phyloP scores from a whole-genome alignment of 352 stramenopile genomes.

The Pythium grandisporangium region DNA sequence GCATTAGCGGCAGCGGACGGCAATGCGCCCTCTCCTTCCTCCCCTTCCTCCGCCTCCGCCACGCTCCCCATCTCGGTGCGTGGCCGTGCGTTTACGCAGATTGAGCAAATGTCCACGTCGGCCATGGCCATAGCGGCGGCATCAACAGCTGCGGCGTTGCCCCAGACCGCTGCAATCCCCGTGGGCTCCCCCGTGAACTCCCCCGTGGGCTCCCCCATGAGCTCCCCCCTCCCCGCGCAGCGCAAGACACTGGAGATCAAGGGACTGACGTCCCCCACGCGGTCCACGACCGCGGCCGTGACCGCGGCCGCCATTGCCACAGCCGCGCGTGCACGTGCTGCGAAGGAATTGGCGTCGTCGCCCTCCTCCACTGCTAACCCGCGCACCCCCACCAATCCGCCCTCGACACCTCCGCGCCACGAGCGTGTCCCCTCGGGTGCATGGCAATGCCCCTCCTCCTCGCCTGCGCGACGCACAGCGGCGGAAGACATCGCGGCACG shows the following conservation, averaged over 20 bases:
- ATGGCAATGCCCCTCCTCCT: no score
- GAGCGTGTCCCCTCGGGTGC: no score
- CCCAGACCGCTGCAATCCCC: conserved; percentile 5
- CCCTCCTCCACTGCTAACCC: no score
- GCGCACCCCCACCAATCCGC: no score
- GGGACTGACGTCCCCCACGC: conserved; percentile 36
- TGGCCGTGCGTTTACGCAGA: conserved; percentile 53
- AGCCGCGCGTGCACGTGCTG: conserved; percentile 6
- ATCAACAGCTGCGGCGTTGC: no score
- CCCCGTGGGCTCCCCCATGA: conserved; percentile 3
- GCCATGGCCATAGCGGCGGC: no score
- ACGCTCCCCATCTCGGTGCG: no score
- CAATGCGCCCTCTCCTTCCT: no score
- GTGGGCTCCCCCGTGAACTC: conserved; percentile 1
- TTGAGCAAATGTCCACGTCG: conserved; percentile 25
- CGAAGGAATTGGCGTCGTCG: conserved; percentile 1
- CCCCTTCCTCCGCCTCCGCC: no score
- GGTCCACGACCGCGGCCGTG: conserved; percentile 5
- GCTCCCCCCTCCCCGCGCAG: conserved; percentile 4
- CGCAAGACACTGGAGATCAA: conserved; percentile 57
- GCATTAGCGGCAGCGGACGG: no score
- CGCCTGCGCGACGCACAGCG: no score
- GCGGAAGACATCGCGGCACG: background rate
- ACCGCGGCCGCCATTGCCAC: conserved; percentile 13
- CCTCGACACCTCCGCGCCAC: no score